Conservation (phyloP, 148 eudicot genomes). For the Vaccinium myrtillus region DNA sequence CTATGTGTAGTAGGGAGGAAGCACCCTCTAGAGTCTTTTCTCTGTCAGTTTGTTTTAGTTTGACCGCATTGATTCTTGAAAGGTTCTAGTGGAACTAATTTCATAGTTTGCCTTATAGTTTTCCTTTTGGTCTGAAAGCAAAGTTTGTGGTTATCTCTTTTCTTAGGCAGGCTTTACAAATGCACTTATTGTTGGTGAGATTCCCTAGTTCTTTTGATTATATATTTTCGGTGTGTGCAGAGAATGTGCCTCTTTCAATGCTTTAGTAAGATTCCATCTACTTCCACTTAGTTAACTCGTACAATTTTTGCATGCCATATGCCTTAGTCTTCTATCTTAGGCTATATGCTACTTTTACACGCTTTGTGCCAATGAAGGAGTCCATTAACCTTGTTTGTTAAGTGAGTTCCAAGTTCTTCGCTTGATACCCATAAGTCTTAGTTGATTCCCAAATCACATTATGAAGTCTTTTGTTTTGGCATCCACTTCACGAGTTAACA, state of each 20-base stretch:
- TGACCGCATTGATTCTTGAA: too few species aligned
- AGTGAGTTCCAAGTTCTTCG: neutral
- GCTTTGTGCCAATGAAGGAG: neutral
- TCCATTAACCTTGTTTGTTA: neutral
- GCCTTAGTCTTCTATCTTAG: neutral
- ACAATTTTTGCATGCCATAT: neutral
- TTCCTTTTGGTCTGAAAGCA: too few species aligned
- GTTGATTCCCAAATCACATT: neutral
- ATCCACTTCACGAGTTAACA: conserved; percentile 1
- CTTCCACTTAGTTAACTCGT: neutral
- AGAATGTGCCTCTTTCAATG: neutral
- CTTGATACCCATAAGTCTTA: neutral
- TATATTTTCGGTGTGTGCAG: neutral
- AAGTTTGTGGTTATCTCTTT: too few species aligned
- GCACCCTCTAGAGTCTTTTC: neutral
- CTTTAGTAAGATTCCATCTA: neutral
- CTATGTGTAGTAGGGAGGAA: neutral
- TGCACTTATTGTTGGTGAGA: neutral
- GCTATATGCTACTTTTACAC: neutral
- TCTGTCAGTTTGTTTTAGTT: neutral
- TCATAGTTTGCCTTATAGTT: too few species aligned
- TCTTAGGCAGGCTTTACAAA: too few species aligned
- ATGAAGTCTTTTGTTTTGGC: neutral
- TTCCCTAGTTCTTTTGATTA: neutral
- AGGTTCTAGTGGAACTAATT: too few species aligned